These are phyloP conservation scores for Terfezia boudieri DNA, from an alignment of 495 filamentous ascomycete species.

Conservation along the genomic window DNA sequence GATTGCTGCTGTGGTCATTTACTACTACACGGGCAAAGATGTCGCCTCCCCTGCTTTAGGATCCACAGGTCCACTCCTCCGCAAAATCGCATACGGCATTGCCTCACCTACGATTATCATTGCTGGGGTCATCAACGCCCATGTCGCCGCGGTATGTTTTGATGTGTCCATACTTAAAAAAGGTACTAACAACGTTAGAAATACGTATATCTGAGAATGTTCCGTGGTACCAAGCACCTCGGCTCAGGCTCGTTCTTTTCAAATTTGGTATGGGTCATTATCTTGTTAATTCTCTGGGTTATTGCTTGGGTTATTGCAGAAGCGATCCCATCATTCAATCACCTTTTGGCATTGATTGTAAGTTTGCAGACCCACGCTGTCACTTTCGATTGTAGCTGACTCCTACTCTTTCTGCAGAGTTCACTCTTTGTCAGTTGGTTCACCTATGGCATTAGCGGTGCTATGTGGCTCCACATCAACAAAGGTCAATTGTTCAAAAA, in stretches of 20 bases:
- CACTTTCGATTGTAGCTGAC: slow-evolving; percentile 23
- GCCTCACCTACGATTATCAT: slow-evolving; percentile 53
- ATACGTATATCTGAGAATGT: slow-evolving; percentile 43
- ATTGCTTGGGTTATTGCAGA: slow-evolving; percentile 50
- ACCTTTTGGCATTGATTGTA: slow-evolving; percentile 32
- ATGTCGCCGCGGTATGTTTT: slow-evolving; percentile 22
- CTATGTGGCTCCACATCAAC: slow-evolving; percentile 45
- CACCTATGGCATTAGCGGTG: slow-evolving; percentile 39
- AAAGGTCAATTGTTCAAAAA: slow-evolving; percentile 26
- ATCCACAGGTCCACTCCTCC: slow-evolving; percentile 34
- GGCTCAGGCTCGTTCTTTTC: slow-evolving; percentile 10
- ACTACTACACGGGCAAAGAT: slow-evolving; percentile 45
- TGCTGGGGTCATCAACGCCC: slow-evolving; percentile 50
- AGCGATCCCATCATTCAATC: slow-evolving; percentile 50
- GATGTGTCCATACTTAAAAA: neutral
- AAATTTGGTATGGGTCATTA: slow-evolving; percentile 30
- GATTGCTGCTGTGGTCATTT: slow-evolving; percentile 43
- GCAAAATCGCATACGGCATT: slow-evolving; percentile 57
- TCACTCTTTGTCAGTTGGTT: slow-evolving; percentile 41
- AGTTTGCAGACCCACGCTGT: slow-evolving; percentile 23
- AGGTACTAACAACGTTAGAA: slow-evolving; percentile 20
- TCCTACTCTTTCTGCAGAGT: slow-evolving; percentile 28
- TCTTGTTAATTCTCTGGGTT: slow-evolving; percentile 36
- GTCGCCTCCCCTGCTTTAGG: slow-evolving; percentile 49
- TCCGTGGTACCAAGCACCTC: slow-evolving; percentile 20